These are phyloP conservation scores for Thielaviopsis musarum DNA, from an alignment of 2,329 filamentous ascomycete genomes.

Conservation along the genomic window DNA sequence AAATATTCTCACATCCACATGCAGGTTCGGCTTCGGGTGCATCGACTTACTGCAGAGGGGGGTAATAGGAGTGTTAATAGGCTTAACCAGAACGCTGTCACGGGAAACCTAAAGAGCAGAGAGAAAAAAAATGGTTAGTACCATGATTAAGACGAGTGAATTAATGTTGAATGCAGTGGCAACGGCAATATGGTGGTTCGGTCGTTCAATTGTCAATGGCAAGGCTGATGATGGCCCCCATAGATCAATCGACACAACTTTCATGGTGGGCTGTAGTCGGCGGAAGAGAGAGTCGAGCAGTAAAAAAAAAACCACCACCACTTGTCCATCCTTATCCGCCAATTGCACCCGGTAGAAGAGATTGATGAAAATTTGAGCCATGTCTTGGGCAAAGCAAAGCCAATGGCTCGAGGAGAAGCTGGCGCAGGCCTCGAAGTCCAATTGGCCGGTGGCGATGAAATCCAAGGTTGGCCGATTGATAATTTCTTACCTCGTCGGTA, in stretches of 20 bases:
- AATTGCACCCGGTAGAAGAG: too few relatives aligned
- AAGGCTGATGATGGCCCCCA: neutral
- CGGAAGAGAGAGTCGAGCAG: neutral
- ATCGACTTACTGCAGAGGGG: conserved; percentile 84
- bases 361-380: too few relatives aligned
- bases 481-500: conserved; percentile 64
- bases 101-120: conserved; percentile 54
- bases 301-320: too few relatives aligned
- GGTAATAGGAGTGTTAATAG: conserved; percentile 96
- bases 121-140: neutral
- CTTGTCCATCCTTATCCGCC: too few relatives aligned
- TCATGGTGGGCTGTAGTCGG: neutral
- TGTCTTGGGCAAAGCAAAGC: neutral
- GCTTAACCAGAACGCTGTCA: conserved; percentile 93
- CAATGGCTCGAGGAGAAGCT: neutral
- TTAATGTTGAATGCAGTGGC: neutral
- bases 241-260: neutral
- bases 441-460: neutral
- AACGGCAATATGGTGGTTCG: neutral
- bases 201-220: neutral
- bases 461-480: neutral
- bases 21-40: neutral
- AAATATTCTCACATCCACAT: neutral
- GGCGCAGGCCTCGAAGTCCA: neutral
- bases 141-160: neutral